Base-by-base conservation (phyloP, 441 rosid genomes). In the Metrosideros polymorpha region DNA sequence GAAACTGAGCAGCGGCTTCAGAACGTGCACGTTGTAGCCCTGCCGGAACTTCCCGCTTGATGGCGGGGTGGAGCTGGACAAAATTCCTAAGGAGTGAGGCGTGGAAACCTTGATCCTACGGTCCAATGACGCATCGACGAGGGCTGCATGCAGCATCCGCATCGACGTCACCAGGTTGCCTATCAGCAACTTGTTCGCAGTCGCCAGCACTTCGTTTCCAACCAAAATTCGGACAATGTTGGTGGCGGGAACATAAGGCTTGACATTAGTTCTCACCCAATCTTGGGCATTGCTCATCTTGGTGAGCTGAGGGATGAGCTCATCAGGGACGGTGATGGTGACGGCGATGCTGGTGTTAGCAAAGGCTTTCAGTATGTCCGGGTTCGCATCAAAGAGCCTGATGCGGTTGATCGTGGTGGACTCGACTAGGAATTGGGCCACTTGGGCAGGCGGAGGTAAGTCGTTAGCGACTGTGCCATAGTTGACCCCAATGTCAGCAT, bases 181-280 rank as follows among this genome's bases (percentile, higher is more conserved):
- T 52, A 93, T 85, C 22, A 92, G 75, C 83, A 90, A 76, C 89
- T 89, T 93, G 89, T 89, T 87, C 2, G 89, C 92, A 1, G 95
- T 91, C 59, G 98, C 86, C 56, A 97, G 45, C 0, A 97, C 96
- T 87, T 97, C 99, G 85, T 97, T 97, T 61, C 99, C 99, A 4
- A 96, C 94, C 57, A 96, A 90, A 85, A 97, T 90, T 18, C 98
- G 90, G 89, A 93, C 90, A 7, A 97, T 92, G 61, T 94, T 93
- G 10, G 97, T 96, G 12, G 95, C 90, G 0, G 96, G 97, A 50
- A 89, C 56, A 89, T 92, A 87, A n/a, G 98, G 94, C 85, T 89
- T 89, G 92, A 97, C 89, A 43, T 93, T 90, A 57, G 86, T 84
- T 82, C 89, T 85, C 49, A 95, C 56, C 98, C 98, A 96, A 86